Evolutionary conservation across 495 filamentous ascomycete genomes (phyloP).

Genomic region (Aspergillus baeticus): DNA sequence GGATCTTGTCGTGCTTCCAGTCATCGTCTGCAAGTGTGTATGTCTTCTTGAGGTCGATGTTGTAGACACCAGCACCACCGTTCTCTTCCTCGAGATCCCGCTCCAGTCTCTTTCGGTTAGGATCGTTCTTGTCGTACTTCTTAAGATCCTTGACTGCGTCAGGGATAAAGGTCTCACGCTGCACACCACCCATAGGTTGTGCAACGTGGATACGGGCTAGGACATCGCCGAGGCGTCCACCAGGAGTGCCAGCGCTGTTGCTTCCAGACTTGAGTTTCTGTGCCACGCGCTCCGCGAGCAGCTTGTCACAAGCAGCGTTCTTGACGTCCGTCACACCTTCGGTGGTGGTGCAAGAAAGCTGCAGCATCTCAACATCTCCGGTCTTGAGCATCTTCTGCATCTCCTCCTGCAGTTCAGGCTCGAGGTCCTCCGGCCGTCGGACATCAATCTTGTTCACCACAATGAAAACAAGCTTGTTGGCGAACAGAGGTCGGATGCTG

Average conservation of each 20-base stretch:
- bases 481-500: constrained; percentile 93
- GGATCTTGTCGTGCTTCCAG: constrained; percentile 95
- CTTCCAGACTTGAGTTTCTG: constrained; percentile 93
- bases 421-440: constrained; percentile 81
- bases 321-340: constrained; percentile 94
- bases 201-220: constrained; percentile 94
- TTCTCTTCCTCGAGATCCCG: constrained; percentile 90
- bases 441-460: constrained; percentile 99
- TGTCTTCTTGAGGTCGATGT: constrained; percentile 81
- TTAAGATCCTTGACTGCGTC: constrained; percentile 74
- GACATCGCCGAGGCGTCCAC: constrained; percentile 80
- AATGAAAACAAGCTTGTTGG: constrained; percentile 94
- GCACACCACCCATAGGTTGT: constrained; percentile 76
- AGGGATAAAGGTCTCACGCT: constrained; percentile 83
- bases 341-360: constrained; percentile 89
- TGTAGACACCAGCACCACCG: constrained; percentile 93
- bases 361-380: constrained; percentile 85
- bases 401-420: constrained; percentile 72
- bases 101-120: constrained; percentile 71
- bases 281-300: constrained; percentile 87
- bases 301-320: constrained; percentile 88
- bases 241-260: constrained; percentile 65
- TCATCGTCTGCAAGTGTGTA: constrained; percentile 81
- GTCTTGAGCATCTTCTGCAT: constrained; percentile 78
- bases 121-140: constrained; percentile 89